phyloP scores from a whole-genome alignment of 2,329 filamentous ascomycete genomes.

The Pseudophaeomoniella oleicola region DNA sequence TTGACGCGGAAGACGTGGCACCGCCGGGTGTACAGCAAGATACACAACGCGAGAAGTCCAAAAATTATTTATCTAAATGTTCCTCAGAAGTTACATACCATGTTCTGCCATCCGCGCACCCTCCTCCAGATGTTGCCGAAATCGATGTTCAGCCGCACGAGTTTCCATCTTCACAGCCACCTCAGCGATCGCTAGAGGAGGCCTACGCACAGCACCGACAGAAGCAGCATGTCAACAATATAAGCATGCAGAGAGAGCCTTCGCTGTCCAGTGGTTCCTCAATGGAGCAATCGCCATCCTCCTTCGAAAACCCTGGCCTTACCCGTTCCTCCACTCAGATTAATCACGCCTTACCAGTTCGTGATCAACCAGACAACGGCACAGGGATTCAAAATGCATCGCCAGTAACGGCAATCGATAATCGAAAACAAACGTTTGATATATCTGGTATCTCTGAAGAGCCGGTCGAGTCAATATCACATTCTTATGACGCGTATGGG shows the following conservation, averaged over 20 bases:
- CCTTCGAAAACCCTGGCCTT: slow-evolving; percentile 23
- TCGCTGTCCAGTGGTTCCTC: slow-evolving; percentile 46
- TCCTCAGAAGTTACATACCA: slow-evolving; percentile 56
- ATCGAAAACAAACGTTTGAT: slow-evolving; percentile 31
- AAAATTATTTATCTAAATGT: slow-evolving; percentile 49
- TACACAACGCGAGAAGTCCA: slow-evolving; percentile 46
- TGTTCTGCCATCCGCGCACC: slow-evolving; percentile 48
- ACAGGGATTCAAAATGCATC: slow-evolving; percentile 26
- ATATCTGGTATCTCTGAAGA: slow-evolving; percentile 32
- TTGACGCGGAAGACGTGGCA: slow-evolving; percentile 24
- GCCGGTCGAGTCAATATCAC: slow-evolving; percentile 41
- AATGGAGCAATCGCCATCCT: slow-evolving; percentile 32
- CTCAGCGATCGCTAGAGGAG: slow-evolving; percentile 43
- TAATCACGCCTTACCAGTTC: slow-evolving; percentile 21
- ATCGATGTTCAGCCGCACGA: slow-evolving; percentile 26
- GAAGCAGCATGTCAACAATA: slow-evolving; percentile 31
- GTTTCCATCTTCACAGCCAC: slow-evolving; percentile 35
- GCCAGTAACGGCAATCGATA: slow-evolving; percentile 39
- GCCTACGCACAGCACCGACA: slow-evolving; percentile 36
- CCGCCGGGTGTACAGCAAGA: slow-evolving; percentile 40
- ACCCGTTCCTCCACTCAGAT: slow-evolving; percentile 26
- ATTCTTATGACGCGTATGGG: slow-evolving; percentile 44
- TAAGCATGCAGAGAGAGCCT: slow-evolving; percentile 35
- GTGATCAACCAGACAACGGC: slow-evolving; percentile 26
- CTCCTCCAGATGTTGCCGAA: slow-evolving; percentile 36